A percentile compares a stretch with the other conserved stretches of the same genome.
Conservation (phyloP, 1,284 basidiomycete species). For the Cryptococcus neoformans region DNA sequence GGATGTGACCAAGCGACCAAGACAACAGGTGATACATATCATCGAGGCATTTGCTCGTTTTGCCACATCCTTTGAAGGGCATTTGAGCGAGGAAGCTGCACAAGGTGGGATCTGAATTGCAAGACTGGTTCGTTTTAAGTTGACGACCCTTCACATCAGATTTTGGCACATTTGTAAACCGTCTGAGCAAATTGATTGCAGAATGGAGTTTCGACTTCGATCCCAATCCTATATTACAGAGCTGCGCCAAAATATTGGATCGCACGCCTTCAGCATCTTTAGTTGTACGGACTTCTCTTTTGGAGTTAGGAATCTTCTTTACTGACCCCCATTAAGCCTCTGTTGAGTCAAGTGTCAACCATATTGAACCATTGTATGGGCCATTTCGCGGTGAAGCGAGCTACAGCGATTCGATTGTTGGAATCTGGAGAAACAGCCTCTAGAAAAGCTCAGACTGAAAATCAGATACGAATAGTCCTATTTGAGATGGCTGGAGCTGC, state of each 20-base stretch:
- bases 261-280: constrained; percentile 7
- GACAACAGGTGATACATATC: constrained; percentile 21
- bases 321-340: constrained; percentile 3
- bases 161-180: constrained; percentile 32
- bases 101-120: constrained; percentile 17
- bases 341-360: constrained; percentile 35
- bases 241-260: constrained; percentile 15
- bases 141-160: constrained; percentile 2
- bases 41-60: constrained; percentile 23
- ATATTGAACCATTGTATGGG: constrained; percentile 28
- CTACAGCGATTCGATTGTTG: constrained; percentile 9
- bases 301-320: background rate
- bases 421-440: constrained; percentile 1
- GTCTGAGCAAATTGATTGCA: constrained; percentile 31
- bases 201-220: constrained; percentile 36
- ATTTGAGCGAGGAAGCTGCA: constrained; percentile 23
- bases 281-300: background rate
- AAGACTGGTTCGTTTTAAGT: background rate
- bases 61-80: constrained; percentile 9
- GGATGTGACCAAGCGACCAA: constrained; percentile 28
- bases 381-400: constrained; percentile 21
- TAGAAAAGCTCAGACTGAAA: constrained; percentile 11
- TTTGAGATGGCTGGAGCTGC: constrained; percentile 25
- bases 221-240: constrained; percentile 28
- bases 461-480: constrained; percentile 27